phyloP scores from a whole-genome alignment of 2,329 filamentous ascomycete genomes.

The Beauveria rudraprayagi region DNA sequence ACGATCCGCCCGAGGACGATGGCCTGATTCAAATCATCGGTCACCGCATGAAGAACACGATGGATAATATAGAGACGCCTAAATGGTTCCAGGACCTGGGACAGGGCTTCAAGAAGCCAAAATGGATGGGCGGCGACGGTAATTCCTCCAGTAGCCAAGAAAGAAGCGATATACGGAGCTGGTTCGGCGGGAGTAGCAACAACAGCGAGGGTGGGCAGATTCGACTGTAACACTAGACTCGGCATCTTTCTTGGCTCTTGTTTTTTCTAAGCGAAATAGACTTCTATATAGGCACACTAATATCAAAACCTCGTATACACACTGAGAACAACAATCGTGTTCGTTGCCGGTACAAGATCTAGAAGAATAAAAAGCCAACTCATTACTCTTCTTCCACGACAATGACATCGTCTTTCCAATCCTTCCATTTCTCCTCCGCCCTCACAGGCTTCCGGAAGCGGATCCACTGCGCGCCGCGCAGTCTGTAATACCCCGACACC shows the following conservation, averaged over 20 bases:
- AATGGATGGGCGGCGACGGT: slow-evolving; percentile 66
- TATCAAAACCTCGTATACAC: background rate
- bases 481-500: slow-evolving; percentile 28
- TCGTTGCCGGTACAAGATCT: no score
- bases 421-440: background rate
- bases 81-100: slow-evolving; percentile 72
- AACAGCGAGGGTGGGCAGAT: slow-evolving; percentile 28
- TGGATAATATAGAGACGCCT: slow-evolving; percentile 74
- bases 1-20: slow-evolving; percentile 59
- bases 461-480: slow-evolving; percentile 1
- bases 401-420: background rate
- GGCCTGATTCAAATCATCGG: slow-evolving; percentile 79
- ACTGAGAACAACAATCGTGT: no score
- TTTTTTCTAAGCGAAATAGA: background rate
- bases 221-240: slow-evolving; percentile 17
- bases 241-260: background rate
- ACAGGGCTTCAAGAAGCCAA: slow-evolving; percentile 63
- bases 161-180: slow-evolving; percentile 36
- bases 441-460: slow-evolving; percentile 1
- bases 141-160: slow-evolving; percentile 31
- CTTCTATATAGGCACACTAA: background rate
- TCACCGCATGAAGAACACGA: slow-evolving; percentile 82
- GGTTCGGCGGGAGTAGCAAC: slow-evolving; percentile 41
- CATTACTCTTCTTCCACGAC: background rate
- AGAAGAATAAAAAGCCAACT: no score